Percentiles rank a stretch among this genome's conserved stretches.
These are phyloP conservation scores for Komagataella phaffii DNA, from an alignment of 805 yeast species.

Conservation along the genomic window DNA sequence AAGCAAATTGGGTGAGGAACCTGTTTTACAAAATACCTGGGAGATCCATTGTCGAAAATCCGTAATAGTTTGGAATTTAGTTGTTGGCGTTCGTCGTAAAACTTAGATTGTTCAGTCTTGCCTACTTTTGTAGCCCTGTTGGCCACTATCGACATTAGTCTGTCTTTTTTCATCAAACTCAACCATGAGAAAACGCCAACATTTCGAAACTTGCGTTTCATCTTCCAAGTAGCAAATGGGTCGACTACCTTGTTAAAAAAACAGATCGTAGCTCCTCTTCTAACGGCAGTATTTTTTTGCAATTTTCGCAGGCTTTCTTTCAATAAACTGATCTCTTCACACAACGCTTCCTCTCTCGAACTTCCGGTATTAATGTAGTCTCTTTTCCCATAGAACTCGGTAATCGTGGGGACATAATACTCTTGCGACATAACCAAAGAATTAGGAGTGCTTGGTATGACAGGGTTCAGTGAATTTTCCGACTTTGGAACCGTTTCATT, in stretches of 20 bases:
- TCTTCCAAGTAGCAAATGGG: background rate
- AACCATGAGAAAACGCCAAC: conserved; percentile 1
- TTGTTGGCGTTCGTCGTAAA: background rate
- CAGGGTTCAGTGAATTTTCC: background rate
- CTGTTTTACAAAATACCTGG: conserved; percentile 2
- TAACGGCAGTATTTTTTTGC: background rate
- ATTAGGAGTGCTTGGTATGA: background rate
- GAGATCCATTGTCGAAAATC: conserved; percentile 1
- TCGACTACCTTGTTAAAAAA: background rate
- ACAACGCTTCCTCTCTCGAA: background rate
- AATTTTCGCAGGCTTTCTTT: background rate
- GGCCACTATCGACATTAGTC: conserved; percentile 4
- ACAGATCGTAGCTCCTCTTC: background rate
- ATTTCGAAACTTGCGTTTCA: background rate
- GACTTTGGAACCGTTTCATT: background rate
- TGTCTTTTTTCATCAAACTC: conserved; percentile 1
- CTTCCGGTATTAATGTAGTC: background rate
- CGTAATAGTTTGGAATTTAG: background rate
- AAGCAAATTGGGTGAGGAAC: conserved; percentile 1
- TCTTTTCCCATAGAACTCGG: background rate
- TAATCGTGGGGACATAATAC: background rate
- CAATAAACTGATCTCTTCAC: background rate
- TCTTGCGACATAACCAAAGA: background rate
- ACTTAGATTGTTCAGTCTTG: background rate
- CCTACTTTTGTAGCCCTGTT: conserved; percentile 3